phyloP scores from a whole-genome alignment of 202 grass and related monocot species.

The Setaria italica region DNA sequence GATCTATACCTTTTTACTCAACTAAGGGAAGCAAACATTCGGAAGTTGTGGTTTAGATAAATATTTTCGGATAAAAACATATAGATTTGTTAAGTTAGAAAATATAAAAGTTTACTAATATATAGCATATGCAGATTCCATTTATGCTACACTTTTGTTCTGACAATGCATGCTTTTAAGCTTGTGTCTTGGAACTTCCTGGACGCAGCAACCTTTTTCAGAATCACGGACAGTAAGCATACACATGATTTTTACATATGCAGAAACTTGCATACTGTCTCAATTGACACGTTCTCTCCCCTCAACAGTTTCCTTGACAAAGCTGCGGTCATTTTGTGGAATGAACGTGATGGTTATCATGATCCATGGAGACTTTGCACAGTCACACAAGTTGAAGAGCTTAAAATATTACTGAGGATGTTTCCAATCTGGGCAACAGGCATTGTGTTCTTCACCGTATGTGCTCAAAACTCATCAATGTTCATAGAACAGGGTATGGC shows the following conservation, averaged over 20 bases:
- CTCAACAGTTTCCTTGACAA: slow-evolving; percentile 63
- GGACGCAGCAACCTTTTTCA: slow-evolving; percentile 39
- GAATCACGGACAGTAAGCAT: slow-evolving; percentile 40
- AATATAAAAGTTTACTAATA: background rate
- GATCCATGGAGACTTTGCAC: slow-evolving; percentile 69
- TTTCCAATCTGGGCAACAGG: slow-evolving; percentile 72
- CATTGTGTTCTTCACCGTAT: slow-evolving; percentile 68
- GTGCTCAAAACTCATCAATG: slow-evolving; percentile 70
- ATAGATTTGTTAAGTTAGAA: background rate
- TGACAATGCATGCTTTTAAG: slow-evolving; percentile 46
- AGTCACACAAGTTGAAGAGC: slow-evolving; percentile 66
- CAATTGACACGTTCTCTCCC: slow-evolving; percentile 24
- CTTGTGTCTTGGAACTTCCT: slow-evolving; percentile 55
- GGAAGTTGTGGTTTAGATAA: slow-evolving; percentile 23
- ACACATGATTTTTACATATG: slow-evolving; percentile 15
- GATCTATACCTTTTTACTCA: slow-evolving; percentile 6
- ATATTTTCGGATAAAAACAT: background rate
- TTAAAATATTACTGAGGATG: slow-evolving; percentile 67
- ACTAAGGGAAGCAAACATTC: background rate
- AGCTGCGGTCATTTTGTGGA: slow-evolving; percentile 46
- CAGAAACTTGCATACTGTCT: slow-evolving; percentile 24
- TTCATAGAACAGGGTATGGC: slow-evolving; percentile 71
- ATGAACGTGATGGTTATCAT: slow-evolving; percentile 19
- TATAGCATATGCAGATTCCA: slow-evolving; percentile 23
- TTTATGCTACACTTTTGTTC: slow-evolving; percentile 22